Base-by-base conservation (phyloP, 805 yeast species). In the Osmozyma mogii region DNA sequence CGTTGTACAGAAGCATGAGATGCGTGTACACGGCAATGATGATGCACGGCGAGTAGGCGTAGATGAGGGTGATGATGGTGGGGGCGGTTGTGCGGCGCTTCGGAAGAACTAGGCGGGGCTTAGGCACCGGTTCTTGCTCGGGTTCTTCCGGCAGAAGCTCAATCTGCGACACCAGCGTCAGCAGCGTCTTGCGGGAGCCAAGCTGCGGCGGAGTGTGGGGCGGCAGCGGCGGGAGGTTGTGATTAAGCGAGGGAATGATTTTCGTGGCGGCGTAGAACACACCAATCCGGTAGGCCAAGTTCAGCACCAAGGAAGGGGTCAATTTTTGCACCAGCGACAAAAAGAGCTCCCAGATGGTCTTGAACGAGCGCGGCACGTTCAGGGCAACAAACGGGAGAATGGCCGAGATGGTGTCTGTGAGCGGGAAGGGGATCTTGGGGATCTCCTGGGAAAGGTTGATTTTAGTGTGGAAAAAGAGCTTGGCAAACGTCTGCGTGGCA, bases 1-100 rank as follows among this genome's bases (percentile, higher is more conserved):
- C 84, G 29, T 80, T 76, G 48, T 85, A 87, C 61, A 84, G 94
- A 68, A 92, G 72, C 72, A 89, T 81, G 44, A 92, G 61, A 52
- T 92, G 95, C 2, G 97, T 85, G 58, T 92, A 92, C 36, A 92
- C 95, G 0, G 96, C 95, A 35, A 92, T 87, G 22, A 92, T 76
- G 35, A 92, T 78, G 55, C 96, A 84, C 2, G 97, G 97, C 21
- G 95, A 82, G 54, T 84, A 89, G 19, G 95, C 78, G 50, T 88
- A 87, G 17, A 87, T 68, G 39, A 84, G 53, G 35, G 66, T 63
- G 57, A 77, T 70, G 15, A 54, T 47, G 5, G 66, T 52, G 9
- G 18, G 16, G 18, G 31, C 11, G 4, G 18, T 4, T 9, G 26
- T 5, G 6, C 24, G 20, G 16, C 23, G 24, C 15, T 19, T 15